phyloP scores from a whole-genome alignment of 495 filamentous ascomycete genomes.

The Neurospora tetraspora region DNA sequence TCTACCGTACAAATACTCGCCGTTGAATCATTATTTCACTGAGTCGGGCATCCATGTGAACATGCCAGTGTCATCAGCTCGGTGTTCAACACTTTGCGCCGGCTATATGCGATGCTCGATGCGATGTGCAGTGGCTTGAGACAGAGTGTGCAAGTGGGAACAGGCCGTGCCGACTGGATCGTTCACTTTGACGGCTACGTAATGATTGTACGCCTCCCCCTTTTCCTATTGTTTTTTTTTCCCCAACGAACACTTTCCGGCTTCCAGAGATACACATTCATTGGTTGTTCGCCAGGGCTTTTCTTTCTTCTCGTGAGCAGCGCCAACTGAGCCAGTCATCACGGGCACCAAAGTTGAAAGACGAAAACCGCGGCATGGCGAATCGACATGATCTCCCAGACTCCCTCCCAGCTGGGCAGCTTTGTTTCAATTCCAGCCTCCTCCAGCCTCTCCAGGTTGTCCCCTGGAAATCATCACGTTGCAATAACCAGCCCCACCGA shows the following conservation, averaged over 20 bases:
- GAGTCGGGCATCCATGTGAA: neutral
- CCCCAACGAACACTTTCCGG: neutral
- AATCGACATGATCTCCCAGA: neutral
- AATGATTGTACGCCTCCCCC: neutral
- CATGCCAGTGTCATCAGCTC: neutral
- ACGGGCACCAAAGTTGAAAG: neutral
- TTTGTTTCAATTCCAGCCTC: neutral
- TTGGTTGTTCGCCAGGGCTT: neutral
- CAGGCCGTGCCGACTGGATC: neutral
- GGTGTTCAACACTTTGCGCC: neutral
- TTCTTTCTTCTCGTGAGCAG: neutral
- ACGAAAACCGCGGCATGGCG: neutral
- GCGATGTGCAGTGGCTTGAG: neutral
- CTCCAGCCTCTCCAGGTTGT: neutral
- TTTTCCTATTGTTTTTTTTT: neutral
- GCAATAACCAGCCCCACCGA: neutral
- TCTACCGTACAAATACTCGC: neutral
- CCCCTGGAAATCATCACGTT: neutral
- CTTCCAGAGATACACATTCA: neutral
- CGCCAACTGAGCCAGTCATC: neutral
- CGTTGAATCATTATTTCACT: neutral
- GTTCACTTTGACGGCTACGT: neutral
- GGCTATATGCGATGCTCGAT: neutral
- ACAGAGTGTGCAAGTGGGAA: neutral
- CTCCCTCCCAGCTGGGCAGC: neutral